Evolutionary conservation across 2,329 filamentous ascomycete genomes (phyloP), one percentile per base, ranked within the genome.

Genomic region (Coniochaeta hoffmannii): DNA sequence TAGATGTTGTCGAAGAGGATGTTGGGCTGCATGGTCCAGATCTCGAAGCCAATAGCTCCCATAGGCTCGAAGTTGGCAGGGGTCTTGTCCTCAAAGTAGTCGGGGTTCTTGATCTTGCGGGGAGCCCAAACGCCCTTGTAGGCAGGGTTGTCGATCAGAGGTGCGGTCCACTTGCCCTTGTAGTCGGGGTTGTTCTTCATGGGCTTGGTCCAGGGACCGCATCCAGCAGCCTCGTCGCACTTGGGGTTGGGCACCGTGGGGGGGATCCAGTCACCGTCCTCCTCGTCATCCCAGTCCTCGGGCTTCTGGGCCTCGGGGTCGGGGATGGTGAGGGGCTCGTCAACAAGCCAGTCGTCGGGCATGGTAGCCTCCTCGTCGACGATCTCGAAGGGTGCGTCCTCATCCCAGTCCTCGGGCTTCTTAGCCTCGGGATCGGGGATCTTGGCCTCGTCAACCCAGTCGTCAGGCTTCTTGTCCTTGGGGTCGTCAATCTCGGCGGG

Each of bases 1-100:
- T 97, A 99, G 81, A 99, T 95, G 86, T 99, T 99, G 85, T 97
- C 90, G 68, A 99, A 97, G 67, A 97, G 87, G 66, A 99, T 97
- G 70, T 97, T 89, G 73, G 86, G 96, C 78, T 97, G 93, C 94
- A 99, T 99, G 67, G 94, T 97, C 94, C 94, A 99, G 77, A 99
- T 93, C 76, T 99, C 94, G 69, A 97, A 97, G 66, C 94, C 94
- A 76, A 97, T 92, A 78, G 90, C 93, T 69, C 94, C 94, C 73
- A 99, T 97, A 64, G 94, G 92, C 82, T 99, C 94, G 69, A 99
- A 89, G 84, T 96, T 94, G 72, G 94, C 79, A 53, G 94, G 94
- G 59, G 83, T 89, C 87, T 96, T 96, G 82, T 97, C 94, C 83
- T 99, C 92, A 65, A 86, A 99, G 83, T 87, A 97, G 73, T 87